A percentile compares a stretch with the other conserved stretches of the same genome.
Conservation (phyloP, 371 early-diverging fungal genomes). For the Syncephalastrum sp. region DNA sequence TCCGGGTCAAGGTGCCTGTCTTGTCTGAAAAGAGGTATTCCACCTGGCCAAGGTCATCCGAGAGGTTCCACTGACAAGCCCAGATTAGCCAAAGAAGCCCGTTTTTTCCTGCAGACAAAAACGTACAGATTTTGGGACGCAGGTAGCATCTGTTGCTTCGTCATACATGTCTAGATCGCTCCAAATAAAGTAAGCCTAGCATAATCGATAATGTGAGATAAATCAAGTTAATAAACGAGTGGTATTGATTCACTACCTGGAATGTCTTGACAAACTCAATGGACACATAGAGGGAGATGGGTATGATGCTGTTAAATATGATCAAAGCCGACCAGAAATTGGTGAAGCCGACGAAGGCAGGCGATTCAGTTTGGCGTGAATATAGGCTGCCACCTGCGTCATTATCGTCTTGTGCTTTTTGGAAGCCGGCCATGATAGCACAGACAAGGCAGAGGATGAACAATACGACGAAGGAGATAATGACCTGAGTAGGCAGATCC, state of each 20-base stretch:
- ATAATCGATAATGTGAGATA: not conserved
- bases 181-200: conserved; percentile 79
- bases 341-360: conserved; percentile 49
- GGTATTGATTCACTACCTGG: conserved; percentile 67
- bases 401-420: conserved; percentile 31
- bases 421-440: conserved; percentile 64
- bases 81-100: not conserved
- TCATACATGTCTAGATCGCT: conserved; percentile 89
- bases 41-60: conserved; percentile 88
- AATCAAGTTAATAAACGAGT: not conserved
- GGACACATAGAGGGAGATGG: conserved; percentile 95
- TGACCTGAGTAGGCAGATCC: conserved; percentile 36
- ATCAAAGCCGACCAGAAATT: conserved; percentile 74
- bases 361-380: conserved; percentile 31
- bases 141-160: conserved; percentile 71
- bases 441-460: conserved; percentile 72
- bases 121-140: conserved; percentile 71
- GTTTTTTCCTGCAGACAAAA: not conserved
- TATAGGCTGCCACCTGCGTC: conserved; percentile 32
- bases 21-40: conserved; percentile 97
- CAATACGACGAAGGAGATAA: conserved; percentile 79
- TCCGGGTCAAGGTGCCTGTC: conserved; percentile 80
- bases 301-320: conserved; percentile 87
- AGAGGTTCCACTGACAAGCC: conserved; percentile 67
- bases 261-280: conserved; percentile 88